Base-by-base conservation (phyloP, 2,329 filamentous ascomycete species). In the Venturia nashicola region DNA sequence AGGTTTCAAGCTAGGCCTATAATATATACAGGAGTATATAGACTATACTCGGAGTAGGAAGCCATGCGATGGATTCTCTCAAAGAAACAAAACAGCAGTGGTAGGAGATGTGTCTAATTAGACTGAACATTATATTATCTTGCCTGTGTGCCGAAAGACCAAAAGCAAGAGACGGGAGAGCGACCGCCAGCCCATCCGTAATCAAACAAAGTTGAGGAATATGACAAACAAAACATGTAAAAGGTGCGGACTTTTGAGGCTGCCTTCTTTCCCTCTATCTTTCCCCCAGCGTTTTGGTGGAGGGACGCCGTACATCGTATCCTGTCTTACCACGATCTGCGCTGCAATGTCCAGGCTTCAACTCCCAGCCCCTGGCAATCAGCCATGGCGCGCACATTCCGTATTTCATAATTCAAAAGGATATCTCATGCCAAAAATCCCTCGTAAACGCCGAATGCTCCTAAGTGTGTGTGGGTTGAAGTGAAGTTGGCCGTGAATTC, bases 401-500 rank as follows among this genome's bases (percentile, higher is more conserved):
- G 27, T 34, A 57, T 3, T 16, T 27, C 51, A 57, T 36, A 57
- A 57, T 57, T 57, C 51, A 23, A 36, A 57, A 57, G 51, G 51
- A 57, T 57, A 57, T 57, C 51, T 57, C 51, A 57, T 57, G 51
- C 27, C 51, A 57, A 57, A 57, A 36, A 1, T 36, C 8, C 27
- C 27, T 34, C 51, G 51, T 57, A 57, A 54, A 57, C 51, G 51
- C 51, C 51, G 16, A 57, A 57, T 57, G 51, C 51, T 57, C 51
- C 51, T 36, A 57, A 57, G 51, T 57, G 39, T 36, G 16, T 57
- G 51, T 36, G 32, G 51, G 34, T 23, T 36, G 51, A 57, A 43
- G 59, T 73, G 70, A 68, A 75, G 76, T 43, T 62, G 51, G 51
- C 51, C 51, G 51, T 57, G 51, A 57, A 51, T 7, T 40, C 43